These are phyloP conservation scores for Rhodotorula sp. DNA, from an alignment of 1,284 basidiomycete genomes.

Conservation along the genomic window DNA sequence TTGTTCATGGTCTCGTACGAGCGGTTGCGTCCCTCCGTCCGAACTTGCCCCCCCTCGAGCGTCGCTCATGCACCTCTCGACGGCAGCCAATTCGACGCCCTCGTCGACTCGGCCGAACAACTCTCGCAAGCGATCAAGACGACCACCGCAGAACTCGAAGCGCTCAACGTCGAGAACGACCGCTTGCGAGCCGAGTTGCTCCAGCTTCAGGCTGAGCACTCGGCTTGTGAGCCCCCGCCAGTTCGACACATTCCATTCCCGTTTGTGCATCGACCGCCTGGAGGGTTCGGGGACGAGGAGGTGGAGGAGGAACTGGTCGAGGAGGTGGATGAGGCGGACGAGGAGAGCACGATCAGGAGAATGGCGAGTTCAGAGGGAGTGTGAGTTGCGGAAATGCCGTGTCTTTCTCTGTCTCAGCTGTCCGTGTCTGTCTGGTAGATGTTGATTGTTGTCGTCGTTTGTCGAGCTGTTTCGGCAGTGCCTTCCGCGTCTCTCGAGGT, in stretches of 20 bases:
- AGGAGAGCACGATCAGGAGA: background rate
- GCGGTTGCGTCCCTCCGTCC: background rate
- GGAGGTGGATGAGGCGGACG: background rate
- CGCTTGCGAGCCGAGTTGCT: background rate
- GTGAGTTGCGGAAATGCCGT: too few relatives aligned
- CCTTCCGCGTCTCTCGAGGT: too few relatives aligned
- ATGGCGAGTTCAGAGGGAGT: too few relatives aligned
- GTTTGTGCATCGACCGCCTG: slow-evolving; percentile 7
- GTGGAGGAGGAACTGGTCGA: slow-evolving; percentile 9
- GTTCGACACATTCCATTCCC: background rate
- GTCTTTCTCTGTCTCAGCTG: too few relatives aligned
- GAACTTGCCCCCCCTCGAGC: too few relatives aligned
- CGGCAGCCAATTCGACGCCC: slow-evolving; percentile 17
- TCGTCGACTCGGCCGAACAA: slow-evolving; percentile 26
- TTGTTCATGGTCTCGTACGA: slow-evolving; percentile 37
- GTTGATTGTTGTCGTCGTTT: too few relatives aligned
- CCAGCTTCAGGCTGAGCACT: background rate
- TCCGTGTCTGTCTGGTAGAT: too few relatives aligned
- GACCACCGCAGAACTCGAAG: background rate
- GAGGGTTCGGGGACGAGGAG: slow-evolving; percentile 23
- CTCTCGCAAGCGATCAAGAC: slow-evolving; percentile 5
- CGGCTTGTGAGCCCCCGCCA: background rate
- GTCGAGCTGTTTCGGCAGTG: too few relatives aligned
- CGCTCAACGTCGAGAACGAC: background rate
- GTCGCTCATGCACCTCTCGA: too few relatives aligned